Base-by-base conservation (phyloP, 2,329 filamentous ascomycete species). In the Aspergillus sp. region DNA sequence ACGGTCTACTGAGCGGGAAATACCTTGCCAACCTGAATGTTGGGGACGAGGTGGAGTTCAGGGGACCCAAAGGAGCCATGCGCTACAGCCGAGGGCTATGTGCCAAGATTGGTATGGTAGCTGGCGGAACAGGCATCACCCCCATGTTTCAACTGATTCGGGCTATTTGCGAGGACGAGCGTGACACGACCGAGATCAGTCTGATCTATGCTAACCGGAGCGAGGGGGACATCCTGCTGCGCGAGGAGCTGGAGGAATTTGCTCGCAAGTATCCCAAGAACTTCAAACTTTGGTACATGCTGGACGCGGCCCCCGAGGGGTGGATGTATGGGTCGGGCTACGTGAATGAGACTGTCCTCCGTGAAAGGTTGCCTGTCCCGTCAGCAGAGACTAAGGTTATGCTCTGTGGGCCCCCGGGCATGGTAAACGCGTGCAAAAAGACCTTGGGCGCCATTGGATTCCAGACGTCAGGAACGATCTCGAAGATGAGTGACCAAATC, bases 81-180 rank as follows among this genome's bases (percentile, higher is more conserved):
- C 63, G 64, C n/a, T 77, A 78, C 52, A 61, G 25, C 15, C 58
- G 58, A 2, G 68, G 66, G 6, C 62, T 75, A 6, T 72, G 72
- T 27, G 63, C 64, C 17, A 66, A 68, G 11, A 71, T 78, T 32
- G 75, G 74, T 0, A 77, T 77, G 75, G 70, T 78, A 19, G 75
- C 75, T 6, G 75, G 76, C 19, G 75, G 75, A 7, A 77, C 75
- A n/a, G 74, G 73, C 0, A 76, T 73, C 41, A 77, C 84, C 1
- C 84, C 84, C 2, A 84, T 86, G 82, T 85, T 80, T 69, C 85
- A 88, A 68, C 73, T 89, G 5, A 86, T 88, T 66, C 82, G 85
- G 5, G 84, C 85, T 47, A 86, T 88, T 59, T 86, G 84, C 67
- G 86, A 88, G 67, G 83, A 88, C 58, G 76, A 81, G 15, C 75